Base-by-base conservation (phyloP, 805 yeast genomes). In the Lipomyces orientalis region DNA sequence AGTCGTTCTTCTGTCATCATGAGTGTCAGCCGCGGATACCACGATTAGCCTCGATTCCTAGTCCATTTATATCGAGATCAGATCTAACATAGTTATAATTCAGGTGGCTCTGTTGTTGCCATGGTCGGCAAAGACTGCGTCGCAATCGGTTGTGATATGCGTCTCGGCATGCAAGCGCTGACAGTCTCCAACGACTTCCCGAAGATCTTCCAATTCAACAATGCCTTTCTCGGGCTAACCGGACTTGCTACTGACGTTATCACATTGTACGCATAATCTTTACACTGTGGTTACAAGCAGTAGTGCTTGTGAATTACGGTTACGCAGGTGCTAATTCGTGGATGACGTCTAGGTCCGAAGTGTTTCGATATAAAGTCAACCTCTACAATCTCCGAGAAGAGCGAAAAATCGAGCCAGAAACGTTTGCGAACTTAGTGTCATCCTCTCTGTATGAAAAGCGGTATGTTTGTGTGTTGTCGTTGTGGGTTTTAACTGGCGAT, bases 121-220 rank as follows among this genome's bases (percentile, higher is more conserved):
- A 95, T 95, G 99, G 89, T 89, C 33, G 99, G 99, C 75, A 93
- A 96, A 77, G 98, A 93, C 74, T 95, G 99, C 83, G 93, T 95
- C 64, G 99, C 98, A 37, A 93, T 95, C 75, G 99, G 98, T 2
- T 89, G 95, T 75, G 99, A 95, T 81, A 83, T 95, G 76, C 88
- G 98, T 76, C 83, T 95, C 70, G 99, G 99, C 29, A 87, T 88
- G 78, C 99, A 95, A 79, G 91, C 97, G 6, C 83, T 95, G 31
- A 98, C 98, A 64, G 87, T 95, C 58, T 83, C 98, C 59, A 93
- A 93, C 79, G 89, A 93, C 76, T 96, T 95, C 79, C 98, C 95
- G 76, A 95, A 95, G 82, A 84, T 95, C 68, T 93, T 94, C 78
- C 88, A 87, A 73, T 89, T 88, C 78, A 74, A 76, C 62, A 90